These are phyloP conservation scores for Lathyrus tuberosus DNA, from an alignment of 306 rosid genomes.

Conservation along the genomic window DNA sequence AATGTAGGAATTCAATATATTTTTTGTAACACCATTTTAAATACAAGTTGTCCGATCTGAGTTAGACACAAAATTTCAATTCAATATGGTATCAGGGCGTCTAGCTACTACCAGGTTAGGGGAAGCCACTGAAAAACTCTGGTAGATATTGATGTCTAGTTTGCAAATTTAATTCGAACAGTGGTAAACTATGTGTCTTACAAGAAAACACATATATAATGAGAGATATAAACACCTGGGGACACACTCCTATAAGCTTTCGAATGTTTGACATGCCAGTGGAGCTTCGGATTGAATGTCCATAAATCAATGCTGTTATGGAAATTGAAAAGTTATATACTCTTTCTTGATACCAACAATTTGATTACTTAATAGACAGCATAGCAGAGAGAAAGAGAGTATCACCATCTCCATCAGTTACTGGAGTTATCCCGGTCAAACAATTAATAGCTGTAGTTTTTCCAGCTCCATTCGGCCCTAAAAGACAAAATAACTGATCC, in stretches of 20 bases:
- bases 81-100: neutral
- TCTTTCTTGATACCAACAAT: slow-evolving; percentile 25
- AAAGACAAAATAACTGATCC: slow-evolving; percentile 88
- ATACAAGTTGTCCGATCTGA: neutral
- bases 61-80: neutral
- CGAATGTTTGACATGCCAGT: slow-evolving; percentile 75
- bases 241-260: slow-evolving; percentile 84
- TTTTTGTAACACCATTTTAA: neutral
- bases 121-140: neutral
- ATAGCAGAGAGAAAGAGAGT: slow-evolving; percentile 2
- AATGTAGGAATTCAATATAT: slow-evolving; percentile 1
- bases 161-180: neutral
- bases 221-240: slow-evolving; percentile 69
- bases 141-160: neutral
- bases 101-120: neutral
- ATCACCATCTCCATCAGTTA: slow-evolving; percentile 85
- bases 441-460: slow-evolving; percentile 88
- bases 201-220: slow-evolving; percentile 21
- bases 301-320: slow-evolving; percentile 73
- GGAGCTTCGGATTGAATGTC: slow-evolving; percentile 70
- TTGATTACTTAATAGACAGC: slow-evolving; percentile 20
- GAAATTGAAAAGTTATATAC: slow-evolving; percentile 31
- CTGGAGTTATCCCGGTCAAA: slow-evolving; percentile 87
- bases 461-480: slow-evolving; percentile 97
- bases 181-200: slow-evolving; percentile 9